Conservation (phyloP, 176 grass and related monocot genomes). For the Triticum urartu region DNA sequence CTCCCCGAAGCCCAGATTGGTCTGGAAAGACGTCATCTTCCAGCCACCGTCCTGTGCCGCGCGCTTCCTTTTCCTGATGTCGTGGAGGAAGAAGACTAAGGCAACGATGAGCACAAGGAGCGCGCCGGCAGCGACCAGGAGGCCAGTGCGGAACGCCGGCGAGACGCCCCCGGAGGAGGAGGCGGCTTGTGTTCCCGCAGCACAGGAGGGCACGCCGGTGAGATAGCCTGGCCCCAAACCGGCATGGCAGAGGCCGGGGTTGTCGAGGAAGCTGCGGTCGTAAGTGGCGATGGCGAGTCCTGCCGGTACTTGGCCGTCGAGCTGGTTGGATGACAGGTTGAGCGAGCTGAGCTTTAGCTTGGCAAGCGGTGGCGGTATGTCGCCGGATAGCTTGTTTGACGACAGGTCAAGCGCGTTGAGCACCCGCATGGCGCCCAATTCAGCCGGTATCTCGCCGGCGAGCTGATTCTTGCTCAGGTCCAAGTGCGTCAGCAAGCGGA, state of each 20-base stretch:
- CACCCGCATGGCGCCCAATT: slow-evolving; percentile 40
- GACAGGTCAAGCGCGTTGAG: slow-evolving; percentile 75
- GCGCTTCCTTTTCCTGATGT: slow-evolving; percentile 37
- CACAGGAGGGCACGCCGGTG: slow-evolving; percentile 42
- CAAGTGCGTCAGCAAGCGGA: slow-evolving; percentile 27
- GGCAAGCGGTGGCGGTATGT: slow-evolving; percentile 46
- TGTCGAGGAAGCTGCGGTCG: slow-evolving; percentile 68
- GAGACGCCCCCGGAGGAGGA: slow-evolving; percentile 36
- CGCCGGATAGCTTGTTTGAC: slow-evolving; percentile 63
- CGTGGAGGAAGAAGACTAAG: slow-evolving; percentile 36
- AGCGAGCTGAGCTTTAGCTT: slow-evolving; percentile 35
- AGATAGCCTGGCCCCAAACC: not conserved
- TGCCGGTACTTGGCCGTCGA: slow-evolving; percentile 54
- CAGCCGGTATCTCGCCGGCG: slow-evolving; percentile 53
- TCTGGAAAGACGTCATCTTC: slow-evolving; percentile 55
- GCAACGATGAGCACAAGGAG: slow-evolving; percentile 38
- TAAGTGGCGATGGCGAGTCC: slow-evolving; percentile 34
- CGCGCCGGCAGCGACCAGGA: slow-evolving; percentile 39
- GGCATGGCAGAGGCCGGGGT: slow-evolving; percentile 61
- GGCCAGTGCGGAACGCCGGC: slow-evolving; percentile 39
- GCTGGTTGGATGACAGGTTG: slow-evolving; percentile 76
- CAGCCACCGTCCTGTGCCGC: not conserved
- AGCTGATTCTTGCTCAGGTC: slow-evolving; percentile 59
- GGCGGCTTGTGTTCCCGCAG: not conserved
- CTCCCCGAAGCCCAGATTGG: slow-evolving; percentile 48